Evolutionary conservation across 2,329 filamentous ascomycete genomes (phyloP), one percentile per base, ranked within the genome.

Genomic region (Cladosporium colombiae): DNA sequence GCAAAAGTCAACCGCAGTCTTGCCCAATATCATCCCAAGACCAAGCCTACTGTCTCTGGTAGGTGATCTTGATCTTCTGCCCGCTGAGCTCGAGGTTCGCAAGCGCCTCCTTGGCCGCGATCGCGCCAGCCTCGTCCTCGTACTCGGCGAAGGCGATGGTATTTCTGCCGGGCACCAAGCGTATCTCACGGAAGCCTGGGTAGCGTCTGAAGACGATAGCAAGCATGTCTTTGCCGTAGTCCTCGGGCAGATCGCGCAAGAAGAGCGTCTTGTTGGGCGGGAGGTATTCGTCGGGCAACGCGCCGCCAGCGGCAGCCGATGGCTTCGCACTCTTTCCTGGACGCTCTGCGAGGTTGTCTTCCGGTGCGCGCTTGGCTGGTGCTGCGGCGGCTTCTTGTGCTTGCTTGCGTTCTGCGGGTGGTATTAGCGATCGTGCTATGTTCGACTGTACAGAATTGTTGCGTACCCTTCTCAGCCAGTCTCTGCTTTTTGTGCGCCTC

Each of bases 71-170:
- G 78, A 99, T 92, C 8, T 88, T 83, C 80, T 92, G 91, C 21
- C 88, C 88, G 62, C 89, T 91, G 71, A 99, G 82, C 27, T 87
- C 83, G 87, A 95, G 93, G 25, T 92, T 92, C 14, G 91, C 90
- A 35, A 92, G 96, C 69, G 90, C 92, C 83, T 98, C 94, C 84
- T 97, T 98, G 21, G 95, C 95, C 64, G 88, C 89, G 73, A 97
- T 97, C 31, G 95, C 93, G 50, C 92, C 93, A 57, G 89, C 85
- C 81, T 98, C 93, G 70, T 87, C 89, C 74, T 97, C 92, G 81
- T 98, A 99, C 79, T 99, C 95, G 67, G 97, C 92, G 78, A 99
- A 99, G 0, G 93, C 95, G 78, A 99, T 93, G 3, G 92, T 92
- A 69, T 88, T 89, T 61, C 94, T 85, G 33, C 92, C 91, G 6